Evolutionary conservation across 176 grass and related monocot genomes (phyloP), one percentile per base, ranked within the genome.

Genomic region (Phoenix dactylifera): DNA sequence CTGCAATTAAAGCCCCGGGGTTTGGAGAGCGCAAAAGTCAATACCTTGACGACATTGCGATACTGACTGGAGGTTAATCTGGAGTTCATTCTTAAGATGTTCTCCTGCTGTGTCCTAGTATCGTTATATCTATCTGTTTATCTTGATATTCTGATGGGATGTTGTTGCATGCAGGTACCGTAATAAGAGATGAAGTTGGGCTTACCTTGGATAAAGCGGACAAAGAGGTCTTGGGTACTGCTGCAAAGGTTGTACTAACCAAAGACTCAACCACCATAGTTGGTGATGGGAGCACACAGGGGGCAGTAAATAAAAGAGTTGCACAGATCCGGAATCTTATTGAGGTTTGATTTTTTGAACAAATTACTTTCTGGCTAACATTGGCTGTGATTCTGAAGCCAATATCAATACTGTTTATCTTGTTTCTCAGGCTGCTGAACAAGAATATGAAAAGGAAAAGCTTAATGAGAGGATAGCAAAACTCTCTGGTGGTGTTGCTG

Each of bases 381-480:
- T 12, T 17, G 4, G 4, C 24, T 59, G 15, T 30, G n/a, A 53
- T 54, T 24, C 12, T 35, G 14, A 18, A 63, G 19, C 15, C 6
- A 10, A 44, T 44, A 50, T 9, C 20, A 10, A 18, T 52, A 7
- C 50, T 18, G 0, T 24, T 58, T 50, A 61, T 18, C 32, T 69
- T 0, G 1, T 19, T 69, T 80, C 64, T 57, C 76, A 97, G 94
- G 67, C 30, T 23, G 70, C 88, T 15, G 94, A 98, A 24, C 94
- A 98, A 81, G 94, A 98, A 59, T 98, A 98, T 9, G 88, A 98
- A 22, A 98, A 93, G 84, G 94, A 98, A 67, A 98, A 98, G 3
- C 87, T 98, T 28, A 98, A 78, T 26, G 94, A 98, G 82, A 89
- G 94, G 76, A 93, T 98, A 67, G 94, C 94, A 4, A 98, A 98